Percentiles rank a stretch among this genome's conserved stretches.
phyloP scores from a whole-genome alignment of 495 filamentous ascomycete species.

The Pyrenopolyporus hunteri region DNA sequence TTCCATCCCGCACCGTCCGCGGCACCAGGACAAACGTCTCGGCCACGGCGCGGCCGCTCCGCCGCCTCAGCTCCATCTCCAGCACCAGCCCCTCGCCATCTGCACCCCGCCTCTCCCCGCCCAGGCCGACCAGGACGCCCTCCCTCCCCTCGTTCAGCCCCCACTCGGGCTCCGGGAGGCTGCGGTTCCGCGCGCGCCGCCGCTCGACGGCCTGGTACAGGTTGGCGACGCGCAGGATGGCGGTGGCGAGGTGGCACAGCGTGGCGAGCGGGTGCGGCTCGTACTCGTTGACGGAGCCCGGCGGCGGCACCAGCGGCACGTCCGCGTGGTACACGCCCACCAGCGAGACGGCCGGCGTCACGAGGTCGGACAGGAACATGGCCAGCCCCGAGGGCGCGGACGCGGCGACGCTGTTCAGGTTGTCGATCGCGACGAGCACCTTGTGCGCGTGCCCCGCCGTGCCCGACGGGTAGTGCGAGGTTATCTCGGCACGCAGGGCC shows the following conservation, averaged over 20 bases:
- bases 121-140: conserved; percentile 72
- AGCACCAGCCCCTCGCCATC: conserved; percentile 66
- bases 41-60: conserved; percentile 75
- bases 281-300: conserved; percentile 58
- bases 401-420: conserved; percentile 59
- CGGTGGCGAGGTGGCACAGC: conserved; percentile 56
- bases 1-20: conserved; percentile 17
- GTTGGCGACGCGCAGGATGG: conserved; percentile 55
- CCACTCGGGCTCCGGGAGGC: conserved; percentile 71
- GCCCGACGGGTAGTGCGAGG: conserved; percentile 53
- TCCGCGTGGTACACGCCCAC: conserved; percentile 73
- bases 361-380: conserved; percentile 60
- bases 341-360: conserved; percentile 61
- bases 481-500: conserved; percentile 62
- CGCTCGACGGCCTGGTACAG: conserved; percentile 71
- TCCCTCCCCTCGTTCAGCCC: conserved; percentile 77
- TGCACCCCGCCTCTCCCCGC: conserved; percentile 25
- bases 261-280: conserved; percentile 70
- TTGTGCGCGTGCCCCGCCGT: conserved; percentile 43
- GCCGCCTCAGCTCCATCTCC: conserved; percentile 82
- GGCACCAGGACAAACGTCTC: conserved; percentile 77
- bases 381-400: conserved; percentile 51
- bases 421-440: conserved; percentile 67
- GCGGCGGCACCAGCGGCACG: conserved; percentile 52
- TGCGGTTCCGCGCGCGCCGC: conserved; percentile 72